These are phyloP conservation scores for Colletotrichum siamense DNA, from an alignment of 2,329 filamentous ascomycete species.

Conservation along the genomic window DNA sequence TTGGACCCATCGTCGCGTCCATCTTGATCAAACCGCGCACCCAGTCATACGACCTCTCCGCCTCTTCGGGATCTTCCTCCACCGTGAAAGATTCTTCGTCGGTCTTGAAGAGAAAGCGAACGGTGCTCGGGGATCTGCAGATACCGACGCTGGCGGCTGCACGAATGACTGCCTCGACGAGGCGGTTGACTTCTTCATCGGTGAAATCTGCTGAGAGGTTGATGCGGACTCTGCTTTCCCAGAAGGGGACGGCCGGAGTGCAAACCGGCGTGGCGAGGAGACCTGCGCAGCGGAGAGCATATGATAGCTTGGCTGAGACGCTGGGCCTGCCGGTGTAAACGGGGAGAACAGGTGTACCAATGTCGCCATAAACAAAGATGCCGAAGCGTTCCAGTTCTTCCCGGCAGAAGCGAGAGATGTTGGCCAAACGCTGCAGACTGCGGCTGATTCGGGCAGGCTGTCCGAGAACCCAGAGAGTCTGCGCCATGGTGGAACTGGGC, in stretches of 20 bases:
- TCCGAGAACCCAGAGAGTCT: slow-evolving; percentile 15
- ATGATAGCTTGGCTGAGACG: slow-evolving; percentile 6
- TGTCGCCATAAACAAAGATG: slow-evolving; percentile 15
- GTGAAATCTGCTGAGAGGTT: slow-evolving; percentile 20
- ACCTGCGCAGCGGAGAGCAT: slow-evolving; percentile 2
- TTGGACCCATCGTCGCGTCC: neutral
- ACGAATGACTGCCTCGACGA: slow-evolving; percentile 2
- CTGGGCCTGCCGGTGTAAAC: slow-evolving; percentile 14
- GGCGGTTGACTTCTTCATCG: neutral
- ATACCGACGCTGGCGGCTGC: neutral
- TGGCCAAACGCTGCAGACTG: neutral
- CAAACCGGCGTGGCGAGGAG: slow-evolving; percentile 13
- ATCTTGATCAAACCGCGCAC: neutral
- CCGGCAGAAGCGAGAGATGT: slow-evolving; percentile 8
- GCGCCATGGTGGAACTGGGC: slow-evolving; percentile 11
- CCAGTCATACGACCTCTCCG: neutral
- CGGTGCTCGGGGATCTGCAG: neutral
- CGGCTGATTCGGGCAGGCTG: slow-evolving; percentile 7
- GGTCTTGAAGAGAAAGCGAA: neutral
- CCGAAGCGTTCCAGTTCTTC: slow-evolving; percentile 10
- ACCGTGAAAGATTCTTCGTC: neutral
- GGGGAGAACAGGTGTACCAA: neutral
- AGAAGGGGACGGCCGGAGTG: slow-evolving; percentile 19
- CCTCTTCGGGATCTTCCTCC: neutral
- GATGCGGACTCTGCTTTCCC: slow-evolving; percentile 23